Evolutionary conservation across 495 filamentous ascomycete genomes (phyloP).

Genomic region (Penicillium subrubescens): DNA sequence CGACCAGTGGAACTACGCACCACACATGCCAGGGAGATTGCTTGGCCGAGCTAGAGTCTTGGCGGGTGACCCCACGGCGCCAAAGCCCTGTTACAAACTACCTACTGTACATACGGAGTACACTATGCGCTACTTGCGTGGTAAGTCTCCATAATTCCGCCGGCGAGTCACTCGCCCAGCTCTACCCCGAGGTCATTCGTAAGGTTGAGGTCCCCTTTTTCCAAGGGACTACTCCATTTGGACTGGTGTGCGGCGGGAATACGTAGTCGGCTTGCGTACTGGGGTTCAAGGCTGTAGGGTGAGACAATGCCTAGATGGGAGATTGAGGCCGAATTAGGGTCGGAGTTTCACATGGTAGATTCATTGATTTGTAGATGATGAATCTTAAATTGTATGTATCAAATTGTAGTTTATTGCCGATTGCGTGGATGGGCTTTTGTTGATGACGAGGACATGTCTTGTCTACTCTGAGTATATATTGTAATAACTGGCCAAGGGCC

Average conservation of each 20-base stretch:
- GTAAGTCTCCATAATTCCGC: background rate
- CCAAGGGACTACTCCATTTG: background rate
- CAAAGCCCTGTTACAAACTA: no score
- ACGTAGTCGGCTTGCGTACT: conserved; percentile 12
- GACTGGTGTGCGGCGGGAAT: background rate
- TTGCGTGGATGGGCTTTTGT: background rate
- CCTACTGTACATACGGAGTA: no score
- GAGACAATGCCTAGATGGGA: background rate
- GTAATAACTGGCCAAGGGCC: no score
- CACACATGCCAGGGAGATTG: conserved; percentile 11
- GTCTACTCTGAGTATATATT: no score
- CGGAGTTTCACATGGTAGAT: background rate
- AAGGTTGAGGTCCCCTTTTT: background rate
- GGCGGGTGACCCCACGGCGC: conserved; percentile 2
- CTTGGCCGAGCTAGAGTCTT: conserved; percentile 24
- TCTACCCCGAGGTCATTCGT: background rate
- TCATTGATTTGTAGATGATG: no score
- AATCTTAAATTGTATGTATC: no score
- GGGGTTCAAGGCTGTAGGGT: background rate
- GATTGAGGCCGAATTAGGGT: background rate
- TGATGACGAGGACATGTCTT: background rate
- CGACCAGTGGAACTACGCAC: background rate
- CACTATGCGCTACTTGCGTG: no score
- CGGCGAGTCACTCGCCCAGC: background rate
- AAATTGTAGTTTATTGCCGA: background rate